A percentile compares a stretch with the other conserved stretches of the same genome.
Conservation (phyloP, 1,139 yeast genomes). For the Candida tropicalis region DNA sequence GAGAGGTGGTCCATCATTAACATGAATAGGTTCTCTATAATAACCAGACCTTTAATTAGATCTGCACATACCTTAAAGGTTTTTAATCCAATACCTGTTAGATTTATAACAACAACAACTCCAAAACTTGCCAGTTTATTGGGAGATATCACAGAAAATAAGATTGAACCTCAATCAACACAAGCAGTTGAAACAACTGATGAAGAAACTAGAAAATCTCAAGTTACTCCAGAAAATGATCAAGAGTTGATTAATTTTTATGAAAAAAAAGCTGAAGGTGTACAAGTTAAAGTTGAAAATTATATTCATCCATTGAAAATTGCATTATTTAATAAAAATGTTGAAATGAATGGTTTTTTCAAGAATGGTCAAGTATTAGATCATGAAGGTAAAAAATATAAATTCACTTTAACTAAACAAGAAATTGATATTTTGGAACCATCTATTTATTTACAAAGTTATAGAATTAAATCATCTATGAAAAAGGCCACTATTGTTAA, state of each 20-base stretch:
- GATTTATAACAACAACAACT: slow-evolving; percentile 8
- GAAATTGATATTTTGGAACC: slow-evolving; percentile 87
- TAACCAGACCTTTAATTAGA: slow-evolving; percentile 12
- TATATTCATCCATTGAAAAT: slow-evolving; percentile 74
- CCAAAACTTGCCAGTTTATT: slow-evolving; percentile 10
- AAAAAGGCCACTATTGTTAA: slow-evolving; percentile 86
- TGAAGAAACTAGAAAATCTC: slow-evolving; percentile 9
- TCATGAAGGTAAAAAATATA: slow-evolving; percentile 53
- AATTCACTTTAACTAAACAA: slow-evolving; percentile 56
- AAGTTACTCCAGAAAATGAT: slow-evolving; percentile 34
- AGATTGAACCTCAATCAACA: slow-evolving; percentile 3
- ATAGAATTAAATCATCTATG: slow-evolving; percentile 79
- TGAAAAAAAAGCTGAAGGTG: slow-evolving; percentile 28
- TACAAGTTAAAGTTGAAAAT: slow-evolving; percentile 35
- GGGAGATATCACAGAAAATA: slow-evolving; percentile 13
- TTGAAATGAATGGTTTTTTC: slow-evolving; percentile 71
- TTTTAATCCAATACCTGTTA: neutral
- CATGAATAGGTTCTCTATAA: slow-evolving; percentile 14
- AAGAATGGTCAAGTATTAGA: slow-evolving; percentile 60
- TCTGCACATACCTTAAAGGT: neutral
- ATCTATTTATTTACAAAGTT: slow-evolving; percentile 73
- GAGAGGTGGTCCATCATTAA: too few relatives aligned
- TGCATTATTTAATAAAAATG: slow-evolving; percentile 62
- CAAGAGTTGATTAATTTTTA: slow-evolving; percentile 37
- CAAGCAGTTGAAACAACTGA: slow-evolving; percentile 7